These are phyloP conservation scores for Crassisporium funariophilum DNA, from an alignment of 768 basidiomycete species.

Conservation along the genomic window DNA sequence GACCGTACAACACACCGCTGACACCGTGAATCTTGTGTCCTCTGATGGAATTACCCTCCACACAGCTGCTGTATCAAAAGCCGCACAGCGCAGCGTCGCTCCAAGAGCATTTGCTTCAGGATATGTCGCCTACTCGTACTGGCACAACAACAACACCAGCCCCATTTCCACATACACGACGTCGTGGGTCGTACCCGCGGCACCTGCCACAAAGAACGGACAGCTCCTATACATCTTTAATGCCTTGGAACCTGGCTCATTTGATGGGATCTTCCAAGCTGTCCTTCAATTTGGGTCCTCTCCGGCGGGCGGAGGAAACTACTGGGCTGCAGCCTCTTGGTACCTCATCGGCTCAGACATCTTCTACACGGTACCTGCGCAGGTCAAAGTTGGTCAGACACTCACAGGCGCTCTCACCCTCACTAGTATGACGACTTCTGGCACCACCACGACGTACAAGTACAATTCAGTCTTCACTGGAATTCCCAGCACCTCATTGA, in stretches of 20 bases:
- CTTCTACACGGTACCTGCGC: slow-evolving; percentile 12
- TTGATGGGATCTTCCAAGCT: slow-evolving; percentile 23
- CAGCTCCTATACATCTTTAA: slow-evolving; percentile 27
- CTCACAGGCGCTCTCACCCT: slow-evolving; percentile 13
- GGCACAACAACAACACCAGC: slow-evolving; percentile 16
- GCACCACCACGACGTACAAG: slow-evolving; percentile 8
- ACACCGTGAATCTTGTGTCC: slow-evolving; percentile 14
- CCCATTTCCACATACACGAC: slow-evolving; percentile 17
- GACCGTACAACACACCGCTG: slow-evolving; percentile 13
- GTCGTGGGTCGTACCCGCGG: slow-evolving; percentile 24
- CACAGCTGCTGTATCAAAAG: slow-evolving; percentile 2
- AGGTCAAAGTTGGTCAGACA: slow-evolving; percentile 12
- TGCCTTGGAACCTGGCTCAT: slow-evolving; percentile 15
- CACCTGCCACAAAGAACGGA: slow-evolving; percentile 15
- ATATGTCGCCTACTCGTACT: slow-evolving; percentile 17
- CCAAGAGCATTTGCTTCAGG: slow-evolving; percentile 10
- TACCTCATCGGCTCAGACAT: slow-evolving; percentile 15
- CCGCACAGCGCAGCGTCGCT: slow-evolving; percentile 1
- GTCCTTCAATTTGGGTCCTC: slow-evolving; percentile 26
- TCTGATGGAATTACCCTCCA: slow-evolving; percentile 18
- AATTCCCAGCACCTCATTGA: slow-evolving; percentile 8
- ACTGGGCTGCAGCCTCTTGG: slow-evolving; percentile 25
- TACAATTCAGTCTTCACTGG: slow-evolving; percentile 11
- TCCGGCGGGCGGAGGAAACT: slow-evolving; percentile 23
- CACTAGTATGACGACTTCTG: slow-evolving; percentile 8